phyloP scores from a whole-genome alignment of 805 yeast species.

The Metschnikowia cubensis region DNA sequence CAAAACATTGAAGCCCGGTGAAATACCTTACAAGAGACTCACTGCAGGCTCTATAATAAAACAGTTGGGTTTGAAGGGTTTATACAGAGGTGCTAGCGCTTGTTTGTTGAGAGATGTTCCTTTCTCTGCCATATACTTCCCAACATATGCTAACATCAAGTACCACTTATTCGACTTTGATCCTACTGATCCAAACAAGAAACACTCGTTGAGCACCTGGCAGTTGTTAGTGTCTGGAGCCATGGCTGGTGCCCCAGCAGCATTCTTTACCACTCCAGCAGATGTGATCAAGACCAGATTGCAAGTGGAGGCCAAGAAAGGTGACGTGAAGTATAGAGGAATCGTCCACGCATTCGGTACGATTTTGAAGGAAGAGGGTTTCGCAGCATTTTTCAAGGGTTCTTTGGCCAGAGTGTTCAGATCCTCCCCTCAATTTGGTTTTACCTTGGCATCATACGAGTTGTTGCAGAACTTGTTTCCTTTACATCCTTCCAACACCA shows the following conservation, averaged over 20 bases:
- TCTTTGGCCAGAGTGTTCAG: constrained; percentile 91
- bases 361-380: constrained; percentile 78
- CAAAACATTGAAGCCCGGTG: constrained; percentile 24
- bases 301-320: constrained; percentile 75
- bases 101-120: constrained; percentile 95
- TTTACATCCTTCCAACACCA: constrained; percentile 48
- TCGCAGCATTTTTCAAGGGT: constrained; percentile 88
- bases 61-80: constrained; percentile 76
- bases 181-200: constrained; percentile 58
- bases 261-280: constrained; percentile 92
- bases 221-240: constrained; percentile 88
- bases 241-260: constrained; percentile 96
- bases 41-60: constrained; percentile 70
- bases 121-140: constrained; percentile 94
- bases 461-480: constrained; percentile 78
- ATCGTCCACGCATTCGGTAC: constrained; percentile 72
- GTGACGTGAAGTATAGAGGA: constrained; percentile 74
- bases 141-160: constrained; percentile 92
- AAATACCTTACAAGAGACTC: constrained; percentile 40
- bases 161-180: constrained; percentile 77
- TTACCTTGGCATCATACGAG: constrained; percentile 96
- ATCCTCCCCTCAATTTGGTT: constrained; percentile 97
- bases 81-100: constrained; percentile 88
- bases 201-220: constrained; percentile 66
- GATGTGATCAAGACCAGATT: constrained; percentile 95